phyloP scores from a whole-genome alignment of 306 rosid genomes.

The Datisca glomerata region DNA sequence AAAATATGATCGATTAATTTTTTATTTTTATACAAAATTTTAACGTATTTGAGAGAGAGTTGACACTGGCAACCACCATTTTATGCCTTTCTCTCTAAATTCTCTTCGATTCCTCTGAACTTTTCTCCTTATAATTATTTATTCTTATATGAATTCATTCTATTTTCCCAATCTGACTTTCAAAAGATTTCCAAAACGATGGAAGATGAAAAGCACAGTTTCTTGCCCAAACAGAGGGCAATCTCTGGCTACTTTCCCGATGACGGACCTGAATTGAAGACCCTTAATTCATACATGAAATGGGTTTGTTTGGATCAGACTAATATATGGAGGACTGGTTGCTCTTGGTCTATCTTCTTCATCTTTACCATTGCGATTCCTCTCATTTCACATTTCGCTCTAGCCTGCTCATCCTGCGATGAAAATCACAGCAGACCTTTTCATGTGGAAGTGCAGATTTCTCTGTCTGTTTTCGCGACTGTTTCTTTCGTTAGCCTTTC shows the following conservation, averaged over 20 bases:
- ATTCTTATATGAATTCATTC: conserved; percentile 17
- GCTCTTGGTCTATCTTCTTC: conserved; percentile 65
- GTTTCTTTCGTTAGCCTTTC: conserved; percentile 51
- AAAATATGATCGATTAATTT: too few relatives aligned
- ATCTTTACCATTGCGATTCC: conserved; percentile 46
- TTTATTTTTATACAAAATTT: too few relatives aligned
- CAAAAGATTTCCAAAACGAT: conserved; percentile 18
- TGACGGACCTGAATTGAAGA: conserved; percentile 33
- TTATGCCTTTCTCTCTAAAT: too few relatives aligned
- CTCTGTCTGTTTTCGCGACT: conserved; percentile 40
- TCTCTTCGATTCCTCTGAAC: neutral
- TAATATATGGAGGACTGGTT: conserved; percentile 18
- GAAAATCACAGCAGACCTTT: conserved; percentile 61
- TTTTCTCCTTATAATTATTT: neutral
- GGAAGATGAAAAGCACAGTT: conserved; percentile 36
- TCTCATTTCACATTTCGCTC: conserved; percentile 45
- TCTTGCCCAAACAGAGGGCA: neutral
- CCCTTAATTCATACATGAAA: conserved; percentile 34
- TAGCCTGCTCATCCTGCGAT: conserved; percentile 54
- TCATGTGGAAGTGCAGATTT: conserved; percentile 49
- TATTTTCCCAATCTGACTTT: conserved; percentile 1
- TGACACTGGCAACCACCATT: too few relatives aligned
- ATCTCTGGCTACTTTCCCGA: neutral
- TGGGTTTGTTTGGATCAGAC: conserved; percentile 75
- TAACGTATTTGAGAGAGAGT: too few relatives aligned